Percentiles rank a stretch among this genome's conserved stretches.
phyloP scores from a whole-genome alignment of 768 basidiomycete genomes.

The Tulasnella calospora region DNA sequence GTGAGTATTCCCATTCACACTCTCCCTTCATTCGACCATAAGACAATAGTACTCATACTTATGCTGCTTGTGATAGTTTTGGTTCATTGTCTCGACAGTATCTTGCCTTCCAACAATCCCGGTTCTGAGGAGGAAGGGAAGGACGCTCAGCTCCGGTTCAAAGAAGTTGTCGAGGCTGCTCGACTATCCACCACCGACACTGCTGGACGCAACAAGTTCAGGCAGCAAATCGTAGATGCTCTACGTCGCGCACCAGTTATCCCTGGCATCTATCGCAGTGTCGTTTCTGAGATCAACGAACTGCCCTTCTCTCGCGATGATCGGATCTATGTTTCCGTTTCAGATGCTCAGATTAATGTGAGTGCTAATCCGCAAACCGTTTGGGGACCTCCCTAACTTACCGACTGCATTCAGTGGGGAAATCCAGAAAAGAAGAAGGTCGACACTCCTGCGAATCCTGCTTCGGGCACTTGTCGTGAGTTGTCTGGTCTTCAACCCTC shows the following conservation, averaged over 20 bases:
- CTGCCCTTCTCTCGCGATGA: conserved; percentile 46
- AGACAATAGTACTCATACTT: conserved; percentile 4
- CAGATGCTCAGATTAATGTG: conserved; percentile 54
- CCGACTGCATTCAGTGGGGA: background rate
- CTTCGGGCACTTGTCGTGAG: background rate
- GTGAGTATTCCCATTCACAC: conserved; percentile 43
- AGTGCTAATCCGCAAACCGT: conserved; percentile 40
- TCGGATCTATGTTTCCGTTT: conserved; percentile 59
- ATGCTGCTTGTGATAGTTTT: conserved; percentile 43
- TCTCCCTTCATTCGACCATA: background rate
- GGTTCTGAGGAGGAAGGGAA: background rate
- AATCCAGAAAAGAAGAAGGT: background rate
- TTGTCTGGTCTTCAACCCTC: background rate
- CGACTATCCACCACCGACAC: background rate
- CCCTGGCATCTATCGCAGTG: conserved; percentile 58
- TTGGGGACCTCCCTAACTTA: conserved; percentile 36
- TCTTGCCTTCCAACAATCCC: conserved; percentile 42
- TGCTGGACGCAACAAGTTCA: conserved; percentile 42
- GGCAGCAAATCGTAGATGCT: conserved; percentile 62
- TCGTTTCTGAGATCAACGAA: conserved; percentile 41
- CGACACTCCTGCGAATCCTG: background rate
- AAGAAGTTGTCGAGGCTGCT: background rate
- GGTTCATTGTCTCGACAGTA: conserved; percentile 61
- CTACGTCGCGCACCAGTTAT: conserved; percentile 71
- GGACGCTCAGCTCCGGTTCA: background rate